phyloP scores from a whole-genome alignment of 192 early-diverging fungal species.

The Coemansia sp. region DNA sequence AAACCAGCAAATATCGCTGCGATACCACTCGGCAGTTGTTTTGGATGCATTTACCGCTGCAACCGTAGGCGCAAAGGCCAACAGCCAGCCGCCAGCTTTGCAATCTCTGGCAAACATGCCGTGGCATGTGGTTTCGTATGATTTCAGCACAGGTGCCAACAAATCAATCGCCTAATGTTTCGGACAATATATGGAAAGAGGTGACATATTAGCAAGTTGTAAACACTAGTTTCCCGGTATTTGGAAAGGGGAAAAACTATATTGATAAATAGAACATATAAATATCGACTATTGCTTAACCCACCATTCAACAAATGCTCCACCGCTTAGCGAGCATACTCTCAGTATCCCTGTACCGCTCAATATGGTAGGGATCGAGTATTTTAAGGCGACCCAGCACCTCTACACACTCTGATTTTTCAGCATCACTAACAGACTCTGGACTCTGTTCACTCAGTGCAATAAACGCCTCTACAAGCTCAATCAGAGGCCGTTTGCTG shows the following conservation, averaged over 20 bases:
- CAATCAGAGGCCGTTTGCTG: conserved; percentile 32
- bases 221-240: too few relatives aligned
- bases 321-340: conserved; percentile 18
- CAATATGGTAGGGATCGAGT: conserved; percentile 29
- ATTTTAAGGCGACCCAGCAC: conserved; percentile 13
- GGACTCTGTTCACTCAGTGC: conserved; percentile 21
- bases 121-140: conserved; percentile 19
- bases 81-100: too few relatives aligned
- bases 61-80: neutral
- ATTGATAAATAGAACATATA: too few relatives aligned
- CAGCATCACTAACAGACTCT: conserved; percentile 3
- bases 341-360: conserved; percentile 32
- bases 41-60: too few relatives aligned
- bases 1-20: neutral
- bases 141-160: too few relatives aligned
- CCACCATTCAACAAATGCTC: too few relatives aligned
- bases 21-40: too few relatives aligned
- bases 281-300: too few relatives aligned
- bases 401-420: conserved; percentile 22
- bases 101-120: conserved; percentile 10
- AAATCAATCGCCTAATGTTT: too few relatives aligned
- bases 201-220: too few relatives aligned
- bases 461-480: conserved; percentile 22
- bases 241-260: too few relatives aligned
- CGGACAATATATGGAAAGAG: too few relatives aligned